Evolutionary conservation across 495 filamentous ascomycete genomes (phyloP).

Genomic region (Neurospora sp.): DNA sequence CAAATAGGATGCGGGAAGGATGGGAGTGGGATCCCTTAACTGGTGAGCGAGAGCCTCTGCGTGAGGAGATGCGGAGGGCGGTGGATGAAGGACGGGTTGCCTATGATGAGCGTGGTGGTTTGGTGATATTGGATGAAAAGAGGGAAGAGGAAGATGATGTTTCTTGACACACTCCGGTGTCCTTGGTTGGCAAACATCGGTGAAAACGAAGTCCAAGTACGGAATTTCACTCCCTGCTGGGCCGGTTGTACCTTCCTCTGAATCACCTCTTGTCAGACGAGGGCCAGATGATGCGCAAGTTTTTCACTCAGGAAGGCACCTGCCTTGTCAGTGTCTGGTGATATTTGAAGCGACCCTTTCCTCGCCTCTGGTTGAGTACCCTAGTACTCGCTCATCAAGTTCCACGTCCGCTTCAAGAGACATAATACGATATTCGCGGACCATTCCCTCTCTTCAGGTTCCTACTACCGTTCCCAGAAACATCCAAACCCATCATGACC

Average conservation of each 20-base stretch:
- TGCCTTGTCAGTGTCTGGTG: not conserved
- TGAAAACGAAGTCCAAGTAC: not conserved
- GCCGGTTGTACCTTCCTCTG: not conserved
- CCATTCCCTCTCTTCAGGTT: not conserved
- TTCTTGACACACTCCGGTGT: not conserved
- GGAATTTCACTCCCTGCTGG: not conserved
- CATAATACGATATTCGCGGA: not conserved
- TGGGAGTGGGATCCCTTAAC: slow-evolving; percentile 70
- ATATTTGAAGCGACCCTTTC: not conserved
- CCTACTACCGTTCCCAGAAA: not conserved
- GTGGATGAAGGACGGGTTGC: slow-evolving; percentile 51
- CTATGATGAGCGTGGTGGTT: slow-evolving; percentile 47
- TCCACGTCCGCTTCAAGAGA: not conserved
- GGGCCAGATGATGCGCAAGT: not conserved
- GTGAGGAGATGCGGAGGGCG: slow-evolving; percentile 45
- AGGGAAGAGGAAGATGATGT: not conserved
- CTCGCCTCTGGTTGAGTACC: not conserved
- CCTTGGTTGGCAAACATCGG: not conserved
- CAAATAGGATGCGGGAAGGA: slow-evolving; percentile 51
- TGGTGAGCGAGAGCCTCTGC: slow-evolving; percentile 49
- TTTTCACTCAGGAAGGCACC: not conserved
- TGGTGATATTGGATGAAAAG: slow-evolving; percentile 24
- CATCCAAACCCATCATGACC: not conserved
- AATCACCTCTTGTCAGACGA: not conserved
- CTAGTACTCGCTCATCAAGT: not conserved